Conservation (phyloP, 148 eudicot species). For the Amaranthus cruentus region DNA sequence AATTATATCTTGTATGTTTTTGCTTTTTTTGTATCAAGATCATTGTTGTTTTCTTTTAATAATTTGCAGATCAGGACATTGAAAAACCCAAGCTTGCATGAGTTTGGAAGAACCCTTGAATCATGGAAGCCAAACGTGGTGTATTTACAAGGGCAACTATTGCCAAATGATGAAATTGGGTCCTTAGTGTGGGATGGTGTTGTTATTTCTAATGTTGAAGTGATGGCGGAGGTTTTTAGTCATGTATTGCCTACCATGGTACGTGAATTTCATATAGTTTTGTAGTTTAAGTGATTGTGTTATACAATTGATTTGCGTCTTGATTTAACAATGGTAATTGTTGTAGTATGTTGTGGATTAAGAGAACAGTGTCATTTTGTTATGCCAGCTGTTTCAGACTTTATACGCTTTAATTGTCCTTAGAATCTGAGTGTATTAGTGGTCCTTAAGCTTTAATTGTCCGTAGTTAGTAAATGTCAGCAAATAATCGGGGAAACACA, state of each 20-base stretch:
- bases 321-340: not conserved
- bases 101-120: conserved; percentile 52
- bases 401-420: not conserved
- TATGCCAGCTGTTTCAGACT: not conserved
- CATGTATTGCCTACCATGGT: conserved; percentile 70
- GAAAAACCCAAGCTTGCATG: conserved; percentile 55
- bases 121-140: conserved; percentile 62
- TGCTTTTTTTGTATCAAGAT: not conserved
- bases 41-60: not conserved
- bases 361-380: not conserved
- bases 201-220: conserved; percentile 49
- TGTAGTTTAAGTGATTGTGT: not conserved
- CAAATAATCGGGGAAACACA: too few relatives aligned
- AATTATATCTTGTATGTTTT: not conserved
- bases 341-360: not conserved
- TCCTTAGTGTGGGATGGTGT: conserved; percentile 56
- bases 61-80: conserved; percentile 59
- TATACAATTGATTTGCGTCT: not conserved
- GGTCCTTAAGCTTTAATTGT: not conserved
- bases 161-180: conserved; percentile 68
- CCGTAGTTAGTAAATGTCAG: too few relatives aligned
- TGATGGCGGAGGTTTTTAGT: conserved; percentile 48
- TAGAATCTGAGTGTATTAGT: not conserved
- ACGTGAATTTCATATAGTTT: conserved; percentile 22
- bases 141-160: conserved; percentile 68